These are phyloP conservation scores for Corchorus capsularis DNA, from an alignment of 345 rosid genomes.

Conservation along the genomic window DNA sequence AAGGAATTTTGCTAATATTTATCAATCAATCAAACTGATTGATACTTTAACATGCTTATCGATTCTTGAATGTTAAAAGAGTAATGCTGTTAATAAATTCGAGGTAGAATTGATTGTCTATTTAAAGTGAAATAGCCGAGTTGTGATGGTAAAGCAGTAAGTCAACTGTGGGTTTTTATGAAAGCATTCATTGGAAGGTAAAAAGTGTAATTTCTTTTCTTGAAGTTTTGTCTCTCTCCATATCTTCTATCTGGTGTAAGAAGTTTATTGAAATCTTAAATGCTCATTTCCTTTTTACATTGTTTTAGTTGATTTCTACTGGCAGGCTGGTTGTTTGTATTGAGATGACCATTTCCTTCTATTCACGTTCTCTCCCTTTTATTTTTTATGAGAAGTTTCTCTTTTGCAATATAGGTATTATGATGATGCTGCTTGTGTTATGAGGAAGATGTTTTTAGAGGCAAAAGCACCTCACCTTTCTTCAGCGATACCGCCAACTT, in stretches of 20 bases:
- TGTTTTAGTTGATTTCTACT: not conserved
- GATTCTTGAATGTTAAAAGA: not conserved
- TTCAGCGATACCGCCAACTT: conserved; percentile 77
- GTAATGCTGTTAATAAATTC: not conserved
- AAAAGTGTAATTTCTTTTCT: not conserved
- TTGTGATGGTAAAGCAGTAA: not conserved
- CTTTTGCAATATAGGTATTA: conserved; percentile 63
- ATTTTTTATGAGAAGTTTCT: not conserved
- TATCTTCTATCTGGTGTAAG: not conserved
- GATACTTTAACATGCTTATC: not conserved
- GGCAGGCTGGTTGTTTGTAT: conserved; percentile 9
- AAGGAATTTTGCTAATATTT: not conserved
- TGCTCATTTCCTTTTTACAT: not conserved
- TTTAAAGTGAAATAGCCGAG: not conserved
- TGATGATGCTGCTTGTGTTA: conserved; percentile 97
- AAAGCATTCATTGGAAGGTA: not conserved
- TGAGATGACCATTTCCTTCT: not conserved
- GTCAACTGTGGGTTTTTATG: not conserved
- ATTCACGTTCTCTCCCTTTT: not conserved
- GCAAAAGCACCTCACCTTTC: conserved; percentile 99
- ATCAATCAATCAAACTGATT: not conserved
- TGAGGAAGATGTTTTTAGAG: conserved; percentile 94
- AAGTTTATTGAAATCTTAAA: not conserved
- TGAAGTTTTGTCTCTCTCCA: not conserved
- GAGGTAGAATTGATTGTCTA: not conserved